Evolutionary conservation across 1,284 basidiomycete species (phyloP).

Genomic region (Cystobasidiaceae sp.): DNA sequence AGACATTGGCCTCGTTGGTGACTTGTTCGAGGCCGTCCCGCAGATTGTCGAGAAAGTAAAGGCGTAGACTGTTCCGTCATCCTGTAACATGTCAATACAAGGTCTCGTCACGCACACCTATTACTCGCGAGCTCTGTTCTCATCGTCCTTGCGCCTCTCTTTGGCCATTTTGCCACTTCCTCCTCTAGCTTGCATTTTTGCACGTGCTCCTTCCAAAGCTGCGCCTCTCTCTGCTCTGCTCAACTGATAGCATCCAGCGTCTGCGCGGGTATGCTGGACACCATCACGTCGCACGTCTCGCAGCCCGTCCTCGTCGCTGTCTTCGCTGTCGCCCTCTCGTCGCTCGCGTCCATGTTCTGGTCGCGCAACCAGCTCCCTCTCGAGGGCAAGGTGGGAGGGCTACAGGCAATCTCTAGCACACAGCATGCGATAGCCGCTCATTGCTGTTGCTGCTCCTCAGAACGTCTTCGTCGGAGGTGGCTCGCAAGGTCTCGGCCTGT

Average conservation of each 20-base stretch:
- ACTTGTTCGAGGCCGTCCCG: slow-evolving; percentile 82
- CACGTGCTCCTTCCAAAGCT: too few relatives aligned
- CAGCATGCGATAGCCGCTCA: neutral
- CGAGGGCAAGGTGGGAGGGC: slow-evolving; percentile 16
- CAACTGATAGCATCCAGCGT: too few relatives aligned
- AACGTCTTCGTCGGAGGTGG: slow-evolving; percentile 67
- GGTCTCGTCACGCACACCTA: too few relatives aligned
- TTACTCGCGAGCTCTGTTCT: too few relatives aligned
- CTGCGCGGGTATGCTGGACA: neutral
- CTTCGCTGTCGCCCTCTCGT: neutral
- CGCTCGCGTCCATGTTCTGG: slow-evolving; percentile 1
- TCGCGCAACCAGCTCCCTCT: slow-evolving; percentile 18
- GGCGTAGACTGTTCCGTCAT: neutral
- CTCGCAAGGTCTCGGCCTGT: slow-evolving; percentile 69
- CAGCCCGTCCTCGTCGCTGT: neutral
- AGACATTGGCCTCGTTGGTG: slow-evolving; percentile 89
- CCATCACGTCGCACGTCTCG: neutral
- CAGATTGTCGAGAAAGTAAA: slow-evolving; percentile 48
- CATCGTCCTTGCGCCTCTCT: too few relatives aligned
- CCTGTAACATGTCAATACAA: too few relatives aligned
- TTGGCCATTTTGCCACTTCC: too few relatives aligned
- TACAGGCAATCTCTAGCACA: neutral
- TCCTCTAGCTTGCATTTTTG: too few relatives aligned
- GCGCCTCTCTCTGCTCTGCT: too few relatives aligned
- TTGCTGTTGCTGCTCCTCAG: neutral